A percentile compares a stretch with the other conserved stretches of the same genome.
These are phyloP conservation scores for Schizophyllum commune DNA, from an alignment of 1,284 basidiomycete genomes.

Conservation along the genomic window DNA sequence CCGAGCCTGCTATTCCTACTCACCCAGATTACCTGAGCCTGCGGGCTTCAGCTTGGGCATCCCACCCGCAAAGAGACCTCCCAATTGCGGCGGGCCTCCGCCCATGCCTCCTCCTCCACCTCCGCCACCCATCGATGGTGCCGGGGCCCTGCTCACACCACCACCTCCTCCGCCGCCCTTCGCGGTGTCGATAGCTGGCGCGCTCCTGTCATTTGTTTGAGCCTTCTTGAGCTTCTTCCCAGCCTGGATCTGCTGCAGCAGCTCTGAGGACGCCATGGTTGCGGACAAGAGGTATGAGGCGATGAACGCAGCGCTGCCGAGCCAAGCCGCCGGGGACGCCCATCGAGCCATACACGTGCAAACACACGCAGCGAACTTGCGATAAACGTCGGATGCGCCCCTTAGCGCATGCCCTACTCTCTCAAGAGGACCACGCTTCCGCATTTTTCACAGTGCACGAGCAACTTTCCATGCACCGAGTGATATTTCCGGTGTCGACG, in stretches of 20 bases:
- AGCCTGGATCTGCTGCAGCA: slow-evolving; percentile 70
- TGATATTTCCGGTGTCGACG: slow-evolving; percentile 9
- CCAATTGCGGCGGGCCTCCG: slow-evolving; percentile 71
- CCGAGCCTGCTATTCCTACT: slow-evolving; percentile 15
- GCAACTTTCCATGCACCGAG: slow-evolving; percentile 13
- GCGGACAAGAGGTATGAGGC: slow-evolving; percentile 1
- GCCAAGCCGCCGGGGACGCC: not conserved
- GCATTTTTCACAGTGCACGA: slow-evolving; percentile 9
- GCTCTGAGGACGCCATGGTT: slow-evolving; percentile 60
- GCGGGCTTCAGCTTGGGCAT: slow-evolving; percentile 84
- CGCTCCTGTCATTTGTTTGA: slow-evolving; percentile 77
- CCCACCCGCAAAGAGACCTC: slow-evolving; percentile 81
- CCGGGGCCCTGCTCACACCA: slow-evolving; percentile 23
- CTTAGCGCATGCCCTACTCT: no score
- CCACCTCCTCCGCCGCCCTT: slow-evolving; percentile 41
- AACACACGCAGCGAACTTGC: not conserved
- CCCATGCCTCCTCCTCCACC: slow-evolving; percentile 24
- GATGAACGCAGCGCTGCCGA: not conserved
- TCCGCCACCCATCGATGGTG: slow-evolving; percentile 26
- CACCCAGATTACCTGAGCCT: slow-evolving; percentile 51
- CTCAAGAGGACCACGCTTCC: no score
- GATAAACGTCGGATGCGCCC: no score
- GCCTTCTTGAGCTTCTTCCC: slow-evolving; percentile 79
- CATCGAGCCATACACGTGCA: not conserved
- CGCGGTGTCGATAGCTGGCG: slow-evolving; percentile 48